phyloP scores from a whole-genome alignment of 225 moss, liverwort and hornwort species.

The Bryum argenteum region DNA sequence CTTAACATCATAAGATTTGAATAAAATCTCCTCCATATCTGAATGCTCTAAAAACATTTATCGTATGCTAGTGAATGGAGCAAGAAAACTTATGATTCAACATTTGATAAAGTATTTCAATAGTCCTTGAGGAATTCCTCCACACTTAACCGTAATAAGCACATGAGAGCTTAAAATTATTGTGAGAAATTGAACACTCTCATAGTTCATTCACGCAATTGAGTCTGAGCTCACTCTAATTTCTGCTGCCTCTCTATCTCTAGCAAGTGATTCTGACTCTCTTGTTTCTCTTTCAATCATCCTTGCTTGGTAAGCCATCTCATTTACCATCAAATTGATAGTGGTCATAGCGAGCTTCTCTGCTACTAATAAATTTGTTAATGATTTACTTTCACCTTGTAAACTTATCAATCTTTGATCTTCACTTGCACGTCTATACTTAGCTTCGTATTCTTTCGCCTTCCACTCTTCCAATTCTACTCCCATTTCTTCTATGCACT shows the following conservation, averaged over 20 bases:
- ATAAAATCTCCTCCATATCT: no score
- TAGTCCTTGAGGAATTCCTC: no score
- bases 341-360: constrained; percentile 16
- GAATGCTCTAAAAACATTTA: no score
- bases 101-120: no score
- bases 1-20: no score
- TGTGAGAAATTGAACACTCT: no score
- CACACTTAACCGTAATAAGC: no score
- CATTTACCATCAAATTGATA: background rate
- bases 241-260: background rate
- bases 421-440: background rate
- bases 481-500: background rate
- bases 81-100: no score
- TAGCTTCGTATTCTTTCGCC: constrained; percentile 9
- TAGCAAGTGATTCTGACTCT: background rate
- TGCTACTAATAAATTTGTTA: constrained; percentile 6
- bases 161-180: no score
- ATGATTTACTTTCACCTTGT: constrained; percentile 18
- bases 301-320: constrained; percentile 7
- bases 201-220: no score
- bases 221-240: no score
- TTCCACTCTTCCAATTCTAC: constrained; percentile 12
- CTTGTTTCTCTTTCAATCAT: constrained; percentile 15
- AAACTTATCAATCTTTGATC: background rate
- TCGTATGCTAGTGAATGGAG: no score